Evolutionary conservation across 495 filamentous ascomycete species (phyloP), one percentile per base, ranked within the genome.

Genomic region (Neurospora sp.): DNA sequence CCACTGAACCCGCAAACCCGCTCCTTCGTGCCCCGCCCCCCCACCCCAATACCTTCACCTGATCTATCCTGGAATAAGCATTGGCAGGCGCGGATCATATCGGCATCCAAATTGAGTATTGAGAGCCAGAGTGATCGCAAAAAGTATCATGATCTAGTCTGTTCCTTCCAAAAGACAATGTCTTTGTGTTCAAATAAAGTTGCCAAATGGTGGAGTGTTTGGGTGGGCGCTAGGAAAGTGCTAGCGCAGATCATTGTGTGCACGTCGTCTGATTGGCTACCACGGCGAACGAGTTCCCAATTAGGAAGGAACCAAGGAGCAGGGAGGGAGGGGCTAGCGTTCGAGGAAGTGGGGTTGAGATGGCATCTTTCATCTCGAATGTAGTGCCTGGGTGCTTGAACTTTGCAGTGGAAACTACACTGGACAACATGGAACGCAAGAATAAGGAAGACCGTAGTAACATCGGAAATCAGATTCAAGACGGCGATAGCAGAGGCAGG

Each of bases 221-320:
- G 6, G 14, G 54, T 5, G 27, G 14, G 14, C 54, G 54, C 23
- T 62, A 59, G 12, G 12, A 35, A 62, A 62, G 1, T 16, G 23
- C 54, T 62, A 35, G 27, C 54, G 27, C 14, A 66, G 54, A 66
- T 66, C 54, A 8, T 18, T 20, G 9, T 48, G 44, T 44, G 0
- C n/a, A 10, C 6, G 18, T 18, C 12, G 7, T 66, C 14, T 62
- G 69, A 79, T 79, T 69, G 77, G 77, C 66, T 74, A 44, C 18
- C 54, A 5, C n/a, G 20, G 40, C 70, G 27, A 38, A 20, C 39
- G 59, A 73, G 70, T 77, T 79, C 77, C 77, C 74, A 77, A 79
- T 77, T 73, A 69, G 77, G 77, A 72, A 77, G 77, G 77, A 74
- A 71, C 54, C 54, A 42, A 14, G 37, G 31, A 69, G 41, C 77